phyloP scores from a whole-genome alignment of 371 early-diverging fungal genomes.

The Vairimorpha ceranae region DNA sequence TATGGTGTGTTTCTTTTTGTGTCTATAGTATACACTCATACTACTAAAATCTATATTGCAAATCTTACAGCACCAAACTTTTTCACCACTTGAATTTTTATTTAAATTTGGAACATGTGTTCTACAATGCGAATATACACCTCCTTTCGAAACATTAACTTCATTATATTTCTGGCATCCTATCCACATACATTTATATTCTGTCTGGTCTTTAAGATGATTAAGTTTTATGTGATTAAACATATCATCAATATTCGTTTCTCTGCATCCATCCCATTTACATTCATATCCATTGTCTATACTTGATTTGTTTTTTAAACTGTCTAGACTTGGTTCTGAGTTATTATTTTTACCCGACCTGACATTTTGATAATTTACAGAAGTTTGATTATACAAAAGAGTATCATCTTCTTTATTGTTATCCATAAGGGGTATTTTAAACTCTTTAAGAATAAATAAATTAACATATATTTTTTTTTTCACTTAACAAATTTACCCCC shows the following conservation, averaged over 20 bases:
- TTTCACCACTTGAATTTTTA: slow-evolving; percentile 25
- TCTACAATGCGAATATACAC: slow-evolving; percentile 47
- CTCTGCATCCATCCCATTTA: slow-evolving; percentile 27
- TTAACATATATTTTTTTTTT: neutral
- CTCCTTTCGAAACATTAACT: slow-evolving; percentile 31
- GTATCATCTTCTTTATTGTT: too few relatives aligned
- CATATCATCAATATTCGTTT: slow-evolving; percentile 24
- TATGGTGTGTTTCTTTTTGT: slow-evolving; percentile 52
- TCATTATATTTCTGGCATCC: slow-evolving; percentile 36
- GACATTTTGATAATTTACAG: too few relatives aligned
- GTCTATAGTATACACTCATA: slow-evolving; percentile 59
- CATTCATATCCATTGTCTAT: slow-evolving; percentile 3
- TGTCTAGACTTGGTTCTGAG: too few relatives aligned
- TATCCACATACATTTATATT: slow-evolving; percentile 45
- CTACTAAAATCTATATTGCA: slow-evolving; percentile 51
- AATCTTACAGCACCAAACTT: slow-evolving; percentile 50
- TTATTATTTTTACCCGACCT: too few relatives aligned
- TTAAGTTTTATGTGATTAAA: slow-evolving; percentile 1
- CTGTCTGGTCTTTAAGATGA: neutral
- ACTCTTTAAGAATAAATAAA: too few relatives aligned
- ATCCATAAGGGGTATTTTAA: too few relatives aligned
- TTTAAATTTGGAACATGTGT: slow-evolving; percentile 22
- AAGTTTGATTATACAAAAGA: too few relatives aligned
- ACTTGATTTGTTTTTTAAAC: neutral
- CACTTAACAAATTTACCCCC: too few relatives aligned